Conservation (phyloP, 345 rosid species). For the Zanthoxylum bungeanum region DNA sequence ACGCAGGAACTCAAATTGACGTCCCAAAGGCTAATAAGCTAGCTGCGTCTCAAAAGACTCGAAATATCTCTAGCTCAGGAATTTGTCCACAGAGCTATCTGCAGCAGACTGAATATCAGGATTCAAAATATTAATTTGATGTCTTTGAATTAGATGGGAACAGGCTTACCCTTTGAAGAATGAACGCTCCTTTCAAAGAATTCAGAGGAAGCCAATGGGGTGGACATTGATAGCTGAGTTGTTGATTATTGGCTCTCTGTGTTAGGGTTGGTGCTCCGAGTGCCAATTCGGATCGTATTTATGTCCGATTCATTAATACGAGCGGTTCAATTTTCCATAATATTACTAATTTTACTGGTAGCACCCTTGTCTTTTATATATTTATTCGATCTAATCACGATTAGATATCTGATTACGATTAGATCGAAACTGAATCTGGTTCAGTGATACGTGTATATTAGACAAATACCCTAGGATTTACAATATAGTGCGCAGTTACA, state of each 20-base stretch:
- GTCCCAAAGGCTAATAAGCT: background rate
- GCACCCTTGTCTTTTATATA: too few species aligned
- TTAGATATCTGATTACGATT: too few species aligned
- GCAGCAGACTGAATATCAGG: constrained; percentile 1
- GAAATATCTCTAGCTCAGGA: constrained; percentile 6
- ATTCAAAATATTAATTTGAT: background rate
- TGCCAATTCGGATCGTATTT: too few species aligned
- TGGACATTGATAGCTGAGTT: constrained; percentile 27
- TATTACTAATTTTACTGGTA: too few species aligned
- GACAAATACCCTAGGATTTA: too few species aligned
- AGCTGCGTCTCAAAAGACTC: background rate
- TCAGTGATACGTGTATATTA: too few species aligned
- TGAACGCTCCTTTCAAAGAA: constrained; percentile 2
- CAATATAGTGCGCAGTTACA: too few species aligned
- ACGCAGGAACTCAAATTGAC: background rate
- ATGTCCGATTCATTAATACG: too few species aligned
- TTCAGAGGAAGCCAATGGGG: constrained; percentile 22
- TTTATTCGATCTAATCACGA: too few species aligned
- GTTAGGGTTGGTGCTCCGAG: too few species aligned
- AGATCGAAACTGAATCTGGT: too few species aligned
- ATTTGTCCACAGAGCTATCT: constrained; percentile 14
- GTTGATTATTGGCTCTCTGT: constrained; percentile 10
- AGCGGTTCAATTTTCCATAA: too few species aligned
- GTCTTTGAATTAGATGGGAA: background rate
- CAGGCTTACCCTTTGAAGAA: constrained; percentile 13